Base-by-base conservation (phyloP, 768 basidiomycete genomes). In the Amanita inopinata region DNA sequence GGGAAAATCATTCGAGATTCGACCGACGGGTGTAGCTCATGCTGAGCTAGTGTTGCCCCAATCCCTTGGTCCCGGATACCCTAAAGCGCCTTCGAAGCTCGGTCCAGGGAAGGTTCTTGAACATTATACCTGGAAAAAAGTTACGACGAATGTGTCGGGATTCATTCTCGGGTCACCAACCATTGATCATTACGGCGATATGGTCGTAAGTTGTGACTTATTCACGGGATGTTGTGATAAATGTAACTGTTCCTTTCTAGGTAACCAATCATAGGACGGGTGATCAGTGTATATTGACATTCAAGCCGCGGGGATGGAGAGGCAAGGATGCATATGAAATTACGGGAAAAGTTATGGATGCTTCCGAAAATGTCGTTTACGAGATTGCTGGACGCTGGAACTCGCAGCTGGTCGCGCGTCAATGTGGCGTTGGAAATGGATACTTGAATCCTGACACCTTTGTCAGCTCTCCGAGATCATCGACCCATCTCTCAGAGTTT, bases 351-450 rank as follows among this genome's bases (percentile, higher is more conserved):
- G 91, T 97, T 15, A 61, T 73, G 46, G 81, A 88, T 54, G 58
- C 73, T 1, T 51, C 62, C 0, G 90, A 85, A 7, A 64, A 71
- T 15, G 65, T 80, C 22, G 77, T 71, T 0, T 87, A 93, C 61
- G 90, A 94, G 45, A 90, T 97, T 36, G 92, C 92, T 0, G 93
- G 93, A 3, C 75, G 91, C 2, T 98, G 93, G 94, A 91, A 89
- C 55, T 86, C 85, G 33, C 93, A 97, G 55, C 78, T 98, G 25
- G 81, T 98, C 40, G 90, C 90, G 14, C 77, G 89, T 7, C 72
- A 75, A 74, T 76, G 30, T 5, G 83, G 83, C 2, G 74, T 74
- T 6, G 60, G 42, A 24, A 55, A 59, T 31, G 80, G 76, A 8
- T 69, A 65, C 31, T 69, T 91, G 9, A 71, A 82, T 42, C 91